Conservation (phyloP, 2,329 filamentous ascomycete genomes). For the Dactylellina sp. region DNA sequence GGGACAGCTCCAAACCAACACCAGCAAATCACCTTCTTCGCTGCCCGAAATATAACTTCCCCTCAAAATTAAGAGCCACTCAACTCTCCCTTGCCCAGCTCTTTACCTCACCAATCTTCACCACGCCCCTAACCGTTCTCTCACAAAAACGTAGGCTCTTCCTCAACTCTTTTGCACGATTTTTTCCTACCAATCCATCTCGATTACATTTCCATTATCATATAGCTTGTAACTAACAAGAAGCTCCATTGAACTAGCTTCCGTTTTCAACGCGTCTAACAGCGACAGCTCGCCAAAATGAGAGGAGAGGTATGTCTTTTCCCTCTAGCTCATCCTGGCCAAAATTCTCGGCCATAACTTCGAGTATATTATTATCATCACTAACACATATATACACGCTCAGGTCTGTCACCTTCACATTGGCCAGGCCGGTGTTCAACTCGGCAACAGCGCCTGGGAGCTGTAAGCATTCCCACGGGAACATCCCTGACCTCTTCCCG, state of each 20-base stretch:
- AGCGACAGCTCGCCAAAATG: conserved; percentile 45
- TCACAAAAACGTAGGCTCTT: conserved; percentile 2
- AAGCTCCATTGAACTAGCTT: conserved; percentile 26
- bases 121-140: not conserved
- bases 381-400: conserved; percentile 22
- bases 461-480: conserved; percentile 67
- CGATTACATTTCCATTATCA: not conserved
- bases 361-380: conserved; percentile 4
- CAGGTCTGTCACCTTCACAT: conserved; percentile 76
- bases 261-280: conserved; percentile 45
- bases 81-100: not conserved
- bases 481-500: conserved; percentile 50
- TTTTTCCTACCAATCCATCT: not conserved
- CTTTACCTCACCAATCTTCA: conserved; percentile 3
- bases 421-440: conserved; percentile 75
- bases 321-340: not conserved
- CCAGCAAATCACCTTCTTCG: conserved; percentile 25
- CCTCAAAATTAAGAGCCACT: conserved; percentile 27
- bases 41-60: conserved; percentile 31
- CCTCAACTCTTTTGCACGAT: not conserved
- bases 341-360: not conserved
- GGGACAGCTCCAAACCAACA: conserved; percentile 18
- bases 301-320: conserved; percentile 48
- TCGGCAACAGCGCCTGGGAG: conserved; percentile 77
- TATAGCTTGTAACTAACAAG: conserved; percentile 16